A percentile compares a stretch with the other conserved stretches of the same genome.
Conservation (phyloP, 169 alveolate genomes). For the Cryptosporidium meleagridis region DNA sequence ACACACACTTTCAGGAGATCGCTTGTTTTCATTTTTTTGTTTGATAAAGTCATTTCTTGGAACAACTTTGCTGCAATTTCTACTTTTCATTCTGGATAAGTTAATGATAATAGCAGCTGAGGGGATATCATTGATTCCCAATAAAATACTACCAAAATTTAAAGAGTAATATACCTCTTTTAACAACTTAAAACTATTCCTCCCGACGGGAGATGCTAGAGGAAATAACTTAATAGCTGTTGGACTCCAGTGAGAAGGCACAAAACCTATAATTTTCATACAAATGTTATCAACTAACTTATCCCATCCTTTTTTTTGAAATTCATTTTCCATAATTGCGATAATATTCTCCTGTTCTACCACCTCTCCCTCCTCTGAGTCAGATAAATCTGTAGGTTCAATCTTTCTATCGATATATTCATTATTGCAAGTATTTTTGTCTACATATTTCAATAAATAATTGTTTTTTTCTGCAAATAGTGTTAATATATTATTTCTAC, state of each 20-base stretch:
- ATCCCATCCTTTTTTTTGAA: not conserved
- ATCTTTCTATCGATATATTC: not conserved
- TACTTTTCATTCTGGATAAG: not conserved
- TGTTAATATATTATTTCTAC: not conserved
- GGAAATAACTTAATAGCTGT: constrained; percentile 34
- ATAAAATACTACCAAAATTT: constrained; percentile 16
- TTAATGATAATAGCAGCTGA: not conserved
- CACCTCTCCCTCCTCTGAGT: constrained; percentile 70
- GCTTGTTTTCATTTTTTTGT: not conserved
- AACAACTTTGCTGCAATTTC: not conserved
- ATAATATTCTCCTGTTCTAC: constrained; percentile 34
- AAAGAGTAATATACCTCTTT: not conserved
- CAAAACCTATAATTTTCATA: constrained; percentile 6
- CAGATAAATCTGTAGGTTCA: not conserved
- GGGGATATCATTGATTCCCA: constrained; percentile 33
- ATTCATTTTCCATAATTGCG: constrained; percentile 18
- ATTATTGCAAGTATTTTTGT: not conserved
- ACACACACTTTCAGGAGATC: not conserved
- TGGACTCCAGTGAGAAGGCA: constrained; percentile 53
- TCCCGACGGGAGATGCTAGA: constrained; percentile 53
- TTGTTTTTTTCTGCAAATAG: constrained; percentile 9
- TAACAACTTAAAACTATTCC: not conserved
- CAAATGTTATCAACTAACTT: constrained; percentile 19
- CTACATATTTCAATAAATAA: not conserved
- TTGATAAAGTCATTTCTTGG: not conserved